Evolutionary conservation across 2,329 filamentous ascomycete genomes (phyloP).

Genomic region (Trichoderma gracile): DNA sequence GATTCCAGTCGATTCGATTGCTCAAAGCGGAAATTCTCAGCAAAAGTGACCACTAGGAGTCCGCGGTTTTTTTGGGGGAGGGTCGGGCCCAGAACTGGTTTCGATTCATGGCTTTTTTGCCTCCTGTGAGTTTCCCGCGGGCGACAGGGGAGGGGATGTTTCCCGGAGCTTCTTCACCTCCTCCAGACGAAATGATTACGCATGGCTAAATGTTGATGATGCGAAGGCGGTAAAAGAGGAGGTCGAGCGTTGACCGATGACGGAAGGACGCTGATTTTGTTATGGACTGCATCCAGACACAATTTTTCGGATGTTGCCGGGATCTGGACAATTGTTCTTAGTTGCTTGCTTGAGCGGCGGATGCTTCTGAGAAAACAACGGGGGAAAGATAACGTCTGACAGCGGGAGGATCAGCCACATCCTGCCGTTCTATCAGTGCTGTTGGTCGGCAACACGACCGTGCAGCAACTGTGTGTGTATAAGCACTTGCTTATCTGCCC

Average conservation of each 20-base stretch:
- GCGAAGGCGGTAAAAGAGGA: not conserved
- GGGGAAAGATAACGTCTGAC: not conserved
- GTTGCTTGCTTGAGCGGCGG: not conserved
- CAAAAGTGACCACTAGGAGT: slow-evolving; percentile 23
- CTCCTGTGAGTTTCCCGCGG: slow-evolving; percentile 13
- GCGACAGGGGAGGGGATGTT: not conserved
- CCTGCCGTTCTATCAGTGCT: not conserved
- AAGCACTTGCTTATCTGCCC: slow-evolving; percentile 7
- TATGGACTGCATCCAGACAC: not conserved
- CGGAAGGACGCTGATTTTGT: not conserved
- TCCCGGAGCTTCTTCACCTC: not conserved
- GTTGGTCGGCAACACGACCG: not conserved
- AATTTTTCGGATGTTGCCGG: not conserved
- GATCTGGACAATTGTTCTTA: not conserved
- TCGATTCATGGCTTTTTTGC: not conserved
- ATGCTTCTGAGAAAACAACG: not conserved
- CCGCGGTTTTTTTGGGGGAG: not conserved
- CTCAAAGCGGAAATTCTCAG: slow-evolving; percentile 25
- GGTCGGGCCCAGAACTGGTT: not conserved
- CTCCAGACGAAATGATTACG: not conserved
- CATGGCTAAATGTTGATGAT: not conserved
- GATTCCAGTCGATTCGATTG: not conserved
- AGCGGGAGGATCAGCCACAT: not conserved
- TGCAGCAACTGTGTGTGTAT: not conserved
- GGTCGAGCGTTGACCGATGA: not conserved